These are phyloP conservation scores for Calonectria montana DNA, from an alignment of 2,329 filamentous ascomycete species.

Conservation along the genomic window DNA sequence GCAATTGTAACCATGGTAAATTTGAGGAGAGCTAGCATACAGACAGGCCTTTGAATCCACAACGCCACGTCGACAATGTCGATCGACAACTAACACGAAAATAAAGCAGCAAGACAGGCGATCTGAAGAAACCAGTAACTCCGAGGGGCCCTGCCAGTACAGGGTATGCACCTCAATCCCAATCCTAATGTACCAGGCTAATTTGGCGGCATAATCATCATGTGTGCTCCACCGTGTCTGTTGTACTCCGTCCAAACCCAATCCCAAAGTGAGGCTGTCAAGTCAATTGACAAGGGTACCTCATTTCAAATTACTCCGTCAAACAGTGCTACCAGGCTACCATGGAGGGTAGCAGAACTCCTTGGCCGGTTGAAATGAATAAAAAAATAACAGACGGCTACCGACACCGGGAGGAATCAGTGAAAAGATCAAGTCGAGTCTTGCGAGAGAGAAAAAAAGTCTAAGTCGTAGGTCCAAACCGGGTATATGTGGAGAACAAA, in stretches of 20 bases:
- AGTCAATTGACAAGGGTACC: constrained; percentile 36
- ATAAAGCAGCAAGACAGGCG: constrained; percentile 13
- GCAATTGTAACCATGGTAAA: constrained; percentile 9
- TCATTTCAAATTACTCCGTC: constrained; percentile 38
- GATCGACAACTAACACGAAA: constrained; percentile 17
- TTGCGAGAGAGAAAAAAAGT: constrained; percentile 44
- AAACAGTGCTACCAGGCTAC: constrained; percentile 31
- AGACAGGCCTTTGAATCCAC: constrained; percentile 30
- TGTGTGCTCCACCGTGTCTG: constrained; percentile 40
- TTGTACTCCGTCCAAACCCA: constrained; percentile 41
- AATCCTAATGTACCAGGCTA: constrained; percentile 28
- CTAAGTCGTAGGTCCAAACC: constrained; percentile 37
- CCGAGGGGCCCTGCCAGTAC: constrained; percentile 26
- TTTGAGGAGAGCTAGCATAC: constrained; percentile 41
- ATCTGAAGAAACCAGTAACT: constrained; percentile 23
- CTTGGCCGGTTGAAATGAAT: constrained; percentile 20
- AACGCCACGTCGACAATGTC: constrained; percentile 34
- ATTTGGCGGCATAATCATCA: constrained; percentile 31
- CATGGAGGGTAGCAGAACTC: constrained; percentile 8
- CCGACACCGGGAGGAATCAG: constrained; percentile 33
- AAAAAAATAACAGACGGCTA: constrained; percentile 29
- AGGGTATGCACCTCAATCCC: constrained; percentile 31
- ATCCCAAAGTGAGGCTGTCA: constrained; percentile 41
- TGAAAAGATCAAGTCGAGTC: constrained; percentile 31
- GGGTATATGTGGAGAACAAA: constrained; percentile 30